These are phyloP conservation scores for Venturia oleaginea DNA, from an alignment of 2,329 filamentous ascomycete genomes.

Conservation along the genomic window DNA sequence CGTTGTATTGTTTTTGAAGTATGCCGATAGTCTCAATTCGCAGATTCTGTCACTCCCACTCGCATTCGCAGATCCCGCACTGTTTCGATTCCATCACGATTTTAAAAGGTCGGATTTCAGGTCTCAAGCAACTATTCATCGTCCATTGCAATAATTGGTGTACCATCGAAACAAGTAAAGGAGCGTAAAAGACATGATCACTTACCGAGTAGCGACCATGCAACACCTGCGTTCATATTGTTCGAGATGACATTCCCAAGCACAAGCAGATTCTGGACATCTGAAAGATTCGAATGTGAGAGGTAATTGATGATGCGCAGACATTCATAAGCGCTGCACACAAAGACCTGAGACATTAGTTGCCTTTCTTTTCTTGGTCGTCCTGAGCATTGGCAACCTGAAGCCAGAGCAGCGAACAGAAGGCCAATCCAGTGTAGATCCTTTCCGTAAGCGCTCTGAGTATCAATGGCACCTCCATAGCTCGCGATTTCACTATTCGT, in stretches of 20 bases:
- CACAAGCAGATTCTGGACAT: constrained; percentile 52
- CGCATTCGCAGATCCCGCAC: too few species aligned
- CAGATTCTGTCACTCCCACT: too few species aligned
- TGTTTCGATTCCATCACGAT: too few species aligned
- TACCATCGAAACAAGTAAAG: too few species aligned
- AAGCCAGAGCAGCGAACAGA: constrained; percentile 52
- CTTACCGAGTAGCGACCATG: constrained; percentile 47
- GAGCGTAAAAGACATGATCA: neutral
- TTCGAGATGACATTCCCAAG: constrained; percentile 54
- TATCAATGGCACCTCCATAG: constrained; percentile 32
- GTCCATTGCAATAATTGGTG: too few species aligned
- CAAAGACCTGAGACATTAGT: constrained; percentile 54
- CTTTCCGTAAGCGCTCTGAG: constrained; percentile 47
- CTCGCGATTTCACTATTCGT: constrained; percentile 22
- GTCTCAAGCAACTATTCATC: too few species aligned
- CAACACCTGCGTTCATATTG: constrained; percentile 56
- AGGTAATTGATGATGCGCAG: constrained; percentile 55
- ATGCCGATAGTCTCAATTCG: too few species aligned
- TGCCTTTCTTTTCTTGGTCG: constrained; percentile 31
- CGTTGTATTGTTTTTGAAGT: too few species aligned
- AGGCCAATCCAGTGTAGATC: constrained; percentile 50
- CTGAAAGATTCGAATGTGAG: constrained; percentile 51
- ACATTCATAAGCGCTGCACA: constrained; percentile 57
- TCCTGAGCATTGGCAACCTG: constrained; percentile 53
- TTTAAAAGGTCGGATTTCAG: too few species aligned